These are phyloP conservation scores for Hygrophorus russula DNA, from an alignment of 768 basidiomycete genomes.

Conservation along the genomic window DNA sequence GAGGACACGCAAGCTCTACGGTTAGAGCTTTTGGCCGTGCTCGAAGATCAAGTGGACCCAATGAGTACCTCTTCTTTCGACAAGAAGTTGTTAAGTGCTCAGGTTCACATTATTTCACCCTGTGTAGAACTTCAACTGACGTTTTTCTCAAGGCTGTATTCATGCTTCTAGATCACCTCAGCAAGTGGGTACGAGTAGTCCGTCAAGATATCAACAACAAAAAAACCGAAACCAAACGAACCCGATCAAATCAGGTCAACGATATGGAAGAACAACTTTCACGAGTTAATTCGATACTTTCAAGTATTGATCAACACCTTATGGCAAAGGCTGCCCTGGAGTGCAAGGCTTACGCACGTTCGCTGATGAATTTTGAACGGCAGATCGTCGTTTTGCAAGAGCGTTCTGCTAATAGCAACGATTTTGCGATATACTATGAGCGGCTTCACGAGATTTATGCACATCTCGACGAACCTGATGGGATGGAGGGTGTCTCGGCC, in stretches of 20 bases:
- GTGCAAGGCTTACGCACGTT: constrained; percentile 88
- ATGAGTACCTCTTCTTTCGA: constrained; percentile 51
- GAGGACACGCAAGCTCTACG: constrained; percentile 55
- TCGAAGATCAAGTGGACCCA: constrained; percentile 75
- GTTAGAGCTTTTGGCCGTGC: constrained; percentile 65
- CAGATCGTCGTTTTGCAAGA: constrained; percentile 50
- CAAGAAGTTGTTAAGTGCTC: constrained; percentile 86
- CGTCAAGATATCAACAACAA: constrained; percentile 50
- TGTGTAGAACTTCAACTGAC: neutral
- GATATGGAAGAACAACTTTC: constrained; percentile 50
- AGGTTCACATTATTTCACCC: constrained; percentile 36
- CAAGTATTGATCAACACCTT: constrained; percentile 75
- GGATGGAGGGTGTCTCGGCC: constrained; percentile 96
- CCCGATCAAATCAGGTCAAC: constrained; percentile 25
- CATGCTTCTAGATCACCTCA: constrained; percentile 89
- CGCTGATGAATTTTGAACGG: constrained; percentile 91
- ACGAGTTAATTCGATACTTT: constrained; percentile 70
- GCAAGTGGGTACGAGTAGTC: constrained; percentile 72
- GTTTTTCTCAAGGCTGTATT: constrained; percentile 66
- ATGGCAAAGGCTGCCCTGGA: constrained; percentile 91
- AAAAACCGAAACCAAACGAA: constrained; percentile 40
- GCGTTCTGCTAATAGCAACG: constrained; percentile 25
- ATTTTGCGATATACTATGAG: constrained; percentile 72
- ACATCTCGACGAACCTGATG: constrained; percentile 93
- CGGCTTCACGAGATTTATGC: constrained; percentile 93